Base-by-base conservation (phyloP, 345 rosid species). In the Eutrema yunnanense region DNA sequence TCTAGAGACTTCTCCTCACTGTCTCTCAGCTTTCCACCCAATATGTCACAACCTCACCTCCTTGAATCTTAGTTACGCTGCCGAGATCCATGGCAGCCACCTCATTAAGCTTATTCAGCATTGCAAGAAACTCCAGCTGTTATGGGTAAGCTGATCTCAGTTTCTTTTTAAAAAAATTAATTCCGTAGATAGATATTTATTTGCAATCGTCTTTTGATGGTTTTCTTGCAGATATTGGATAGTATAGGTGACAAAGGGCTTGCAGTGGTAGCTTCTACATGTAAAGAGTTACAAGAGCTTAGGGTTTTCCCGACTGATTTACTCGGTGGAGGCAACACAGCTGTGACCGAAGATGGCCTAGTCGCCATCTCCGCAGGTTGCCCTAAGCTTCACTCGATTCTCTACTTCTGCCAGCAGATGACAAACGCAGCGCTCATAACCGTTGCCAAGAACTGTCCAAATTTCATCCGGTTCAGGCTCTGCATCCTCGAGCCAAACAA, bases 321-420 rank as follows among this genome's bases (percentile, higher is more conserved):
- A 19, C 76, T 9, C n/a, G 90, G 82, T 43, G 80, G 43, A 33
- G 94, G 84, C 68, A 78, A 86, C 57, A 78, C 86, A 42, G 83
- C 88, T 43, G 96, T 95, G 72, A 89, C 97, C 0, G 99, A 95
- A 72, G 90, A 79, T 26, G 99, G 97, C 58, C 82, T 95, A 71
- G 93, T 95, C 2, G 96, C 97, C 1, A 81, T 95, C 46, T 90
- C 99, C 1, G 79, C 66, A 10, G 99, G 99, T 30, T 95, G 99
- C 76, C 86, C 82, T 3, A 92, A 87, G 82, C 96, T 95, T 46
- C 81, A 88, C 43, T 95, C 97, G 2, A 67, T 95, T 69, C 83
- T 95, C 3, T 95, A 95, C 79, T 95, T 95, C 83, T 95, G 99
- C 81, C 79, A 86, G 80, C 99, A 90, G 81, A 95, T 95, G 98